Conservation (phyloP, 23 red algal species). For the Pyropia haitanensis region DNA sequence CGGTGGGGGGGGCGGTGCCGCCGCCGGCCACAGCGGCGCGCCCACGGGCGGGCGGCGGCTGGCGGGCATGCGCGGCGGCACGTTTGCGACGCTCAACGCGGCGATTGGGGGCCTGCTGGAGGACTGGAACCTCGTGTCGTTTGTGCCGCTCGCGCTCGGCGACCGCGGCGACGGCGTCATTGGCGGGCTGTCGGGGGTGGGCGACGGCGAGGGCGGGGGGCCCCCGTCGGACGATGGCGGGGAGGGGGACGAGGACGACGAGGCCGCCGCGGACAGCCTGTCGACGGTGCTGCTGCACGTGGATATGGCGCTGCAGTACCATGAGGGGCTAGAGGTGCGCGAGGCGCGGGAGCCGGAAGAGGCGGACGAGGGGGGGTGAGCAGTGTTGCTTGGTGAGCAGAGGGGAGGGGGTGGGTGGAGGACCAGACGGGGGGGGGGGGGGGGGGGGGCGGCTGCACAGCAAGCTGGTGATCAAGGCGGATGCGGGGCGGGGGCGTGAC, state of each 20-base stretch:
- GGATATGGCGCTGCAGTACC: constrained; percentile 67
- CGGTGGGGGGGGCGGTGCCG: not conserved
- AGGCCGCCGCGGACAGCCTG: constrained; percentile 53
- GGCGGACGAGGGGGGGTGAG: not conserved
- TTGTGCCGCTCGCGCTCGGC: constrained; percentile 35
- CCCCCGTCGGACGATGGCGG: not conserved
- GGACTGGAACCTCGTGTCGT: constrained; percentile 54
- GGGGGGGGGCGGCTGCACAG: too few relatives aligned
- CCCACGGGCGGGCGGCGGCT: not conserved
- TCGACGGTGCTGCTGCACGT: constrained; percentile 49
- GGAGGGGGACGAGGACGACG: not conserved
- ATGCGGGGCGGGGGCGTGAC: too few relatives aligned
- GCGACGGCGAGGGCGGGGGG: not conserved
- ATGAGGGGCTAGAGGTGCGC: constrained; percentile 54
- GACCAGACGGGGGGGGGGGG: too few relatives aligned
- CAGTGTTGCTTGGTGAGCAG: too few relatives aligned
- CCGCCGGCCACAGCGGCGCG: too few relatives aligned
- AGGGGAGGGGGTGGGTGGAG: too few relatives aligned
- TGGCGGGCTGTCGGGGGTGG: not conserved
- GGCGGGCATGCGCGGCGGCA: constrained; percentile 14
- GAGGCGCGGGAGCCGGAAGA: not conserved
- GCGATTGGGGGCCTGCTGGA: constrained; percentile 61
- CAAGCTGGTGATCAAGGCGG: too few relatives aligned
- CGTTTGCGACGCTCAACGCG: constrained; percentile 30
- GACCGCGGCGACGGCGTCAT: not conserved